A percentile compares a stretch with the other conserved stretches of the same genome.
phyloP scores from a whole-genome alignment of 192 early-diverging fungal species.

The Coemansia sp. region DNA sequence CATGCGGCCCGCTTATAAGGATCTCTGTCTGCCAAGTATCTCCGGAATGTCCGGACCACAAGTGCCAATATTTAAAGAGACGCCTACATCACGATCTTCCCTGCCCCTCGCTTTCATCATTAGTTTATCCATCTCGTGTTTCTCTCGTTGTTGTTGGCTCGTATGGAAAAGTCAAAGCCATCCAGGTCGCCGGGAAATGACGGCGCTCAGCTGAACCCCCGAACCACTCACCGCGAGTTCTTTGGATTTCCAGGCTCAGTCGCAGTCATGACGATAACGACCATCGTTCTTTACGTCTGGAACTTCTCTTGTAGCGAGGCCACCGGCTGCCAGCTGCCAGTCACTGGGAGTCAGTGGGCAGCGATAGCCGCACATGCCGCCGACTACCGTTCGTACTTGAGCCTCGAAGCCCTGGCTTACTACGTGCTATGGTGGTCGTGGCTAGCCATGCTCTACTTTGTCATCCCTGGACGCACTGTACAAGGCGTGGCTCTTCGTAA shows the following conservation, averaged over 20 bases:
- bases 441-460: constrained; percentile 64
- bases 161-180: background rate
- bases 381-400: constrained; percentile 54
- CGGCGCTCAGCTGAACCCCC: constrained; percentile 54
- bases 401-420: constrained; percentile 23
- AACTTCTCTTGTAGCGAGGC: constrained; percentile 50
- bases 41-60: constrained; percentile 1
- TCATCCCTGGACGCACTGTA: constrained; percentile 65
- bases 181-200: background rate
- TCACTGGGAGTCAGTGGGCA: constrained; percentile 17
- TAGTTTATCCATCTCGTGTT: background rate
- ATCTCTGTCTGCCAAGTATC: background rate
- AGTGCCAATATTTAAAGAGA: background rate
- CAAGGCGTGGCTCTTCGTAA: constrained; percentile 72
- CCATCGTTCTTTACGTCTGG: constrained; percentile 47
- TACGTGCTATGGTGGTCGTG: constrained; percentile 71
- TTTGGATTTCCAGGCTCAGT: constrained; percentile 65
- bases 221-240: constrained; percentile 81
- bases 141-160: background rate
- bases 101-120: background rate
- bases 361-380: constrained; percentile 40
- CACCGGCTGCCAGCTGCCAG: constrained; percentile 56
- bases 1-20: background rate
- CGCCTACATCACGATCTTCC: background rate
- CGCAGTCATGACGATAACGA: constrained; percentile 53